A percentile compares a stretch with the other conserved stretches of the same genome.
Conservation (phyloP, 2,329 filamentous ascomycete genomes). For the Rasamsonia emersonii region DNA sequence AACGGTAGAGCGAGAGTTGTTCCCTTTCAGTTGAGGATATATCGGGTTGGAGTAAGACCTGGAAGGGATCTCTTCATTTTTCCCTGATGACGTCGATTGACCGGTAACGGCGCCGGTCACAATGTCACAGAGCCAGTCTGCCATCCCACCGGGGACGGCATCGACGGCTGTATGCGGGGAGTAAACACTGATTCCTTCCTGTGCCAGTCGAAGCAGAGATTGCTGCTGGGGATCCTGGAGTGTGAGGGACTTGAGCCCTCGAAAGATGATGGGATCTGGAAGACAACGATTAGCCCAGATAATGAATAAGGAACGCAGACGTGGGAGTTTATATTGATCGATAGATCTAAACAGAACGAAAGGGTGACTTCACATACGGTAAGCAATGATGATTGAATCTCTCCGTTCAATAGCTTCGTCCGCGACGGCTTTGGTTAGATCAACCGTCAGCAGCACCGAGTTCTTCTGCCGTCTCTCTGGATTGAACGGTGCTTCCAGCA, state of each 20-base stretch:
- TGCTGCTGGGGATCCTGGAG: slow-evolving; percentile 77
- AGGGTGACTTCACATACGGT: slow-evolving; percentile 52
- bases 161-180: slow-evolving; percentile 93
- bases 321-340: no score
- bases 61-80: slow-evolving; percentile 9
- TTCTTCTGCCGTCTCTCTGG: slow-evolving; percentile 50
- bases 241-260: slow-evolving; percentile 80
- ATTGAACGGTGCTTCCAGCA: slow-evolving; percentile 61
- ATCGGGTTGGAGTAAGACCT: slow-evolving; percentile 32
- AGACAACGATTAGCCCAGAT: neutral
- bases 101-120: slow-evolving; percentile 48
- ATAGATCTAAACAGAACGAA: neutral
- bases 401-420: slow-evolving; percentile 75
- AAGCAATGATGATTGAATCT: slow-evolving; percentile 75
- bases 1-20: slow-evolving; percentile 20
- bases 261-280: slow-evolving; percentile 91
- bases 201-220: slow-evolving; percentile 70
- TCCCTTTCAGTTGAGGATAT: slow-evolving; percentile 24
- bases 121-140: slow-evolving; percentile 88
- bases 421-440: slow-evolving; percentile 80
- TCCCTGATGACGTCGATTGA: slow-evolving; percentile 1
- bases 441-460: slow-evolving; percentile 73
- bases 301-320: no score
- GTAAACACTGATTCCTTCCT: slow-evolving; percentile 88
- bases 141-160: slow-evolving; percentile 73